These are phyloP conservation scores for Aspergillaceae sp. DNA, from an alignment of 2,329 filamentous ascomycete species.

Conservation along the genomic window DNA sequence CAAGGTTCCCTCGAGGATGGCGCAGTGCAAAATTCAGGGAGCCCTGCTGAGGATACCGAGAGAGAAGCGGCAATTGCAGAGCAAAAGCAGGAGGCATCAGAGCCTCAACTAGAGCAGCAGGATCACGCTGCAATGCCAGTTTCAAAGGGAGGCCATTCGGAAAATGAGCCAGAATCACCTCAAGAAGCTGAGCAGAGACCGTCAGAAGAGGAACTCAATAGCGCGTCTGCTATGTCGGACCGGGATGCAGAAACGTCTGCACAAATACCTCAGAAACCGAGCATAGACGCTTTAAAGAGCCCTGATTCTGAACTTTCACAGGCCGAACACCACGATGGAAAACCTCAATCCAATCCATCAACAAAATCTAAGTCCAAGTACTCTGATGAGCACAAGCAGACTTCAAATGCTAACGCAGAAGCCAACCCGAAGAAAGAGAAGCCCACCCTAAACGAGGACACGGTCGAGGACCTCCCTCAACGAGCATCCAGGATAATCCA, in stretches of 20 bases:
- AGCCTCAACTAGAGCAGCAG: neutral
- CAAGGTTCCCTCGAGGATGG: neutral
- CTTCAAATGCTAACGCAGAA: slow-evolving; percentile 2
- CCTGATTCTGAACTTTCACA: neutral
- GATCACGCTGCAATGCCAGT: neutral
- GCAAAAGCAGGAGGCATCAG: neutral
- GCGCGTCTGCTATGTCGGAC: neutral
- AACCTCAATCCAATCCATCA: neutral
- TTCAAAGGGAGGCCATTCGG: too few relatives aligned
- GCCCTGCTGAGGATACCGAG: neutral
- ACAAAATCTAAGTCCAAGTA: neutral
- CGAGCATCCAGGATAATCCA: slow-evolving; percentile 67
- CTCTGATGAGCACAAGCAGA: slow-evolving; percentile 1
- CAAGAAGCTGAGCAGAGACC: neutral
- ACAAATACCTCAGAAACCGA: neutral
- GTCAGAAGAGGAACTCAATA: too few relatives aligned
- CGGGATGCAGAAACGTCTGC: neutral
- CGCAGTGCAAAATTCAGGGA: neutral
- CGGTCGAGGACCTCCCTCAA: slow-evolving; percentile 54
- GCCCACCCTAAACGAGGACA: slow-evolving; percentile 24
- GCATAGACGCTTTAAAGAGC: neutral
- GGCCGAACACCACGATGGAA: neutral
- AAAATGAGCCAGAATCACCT: neutral
- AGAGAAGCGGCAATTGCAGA: neutral
- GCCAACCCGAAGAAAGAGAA: slow-evolving; percentile 11